Evolutionary conservation across 2,329 filamentous ascomycete genomes (phyloP).

Genomic region (Dichotomopilus funicola): DNA sequence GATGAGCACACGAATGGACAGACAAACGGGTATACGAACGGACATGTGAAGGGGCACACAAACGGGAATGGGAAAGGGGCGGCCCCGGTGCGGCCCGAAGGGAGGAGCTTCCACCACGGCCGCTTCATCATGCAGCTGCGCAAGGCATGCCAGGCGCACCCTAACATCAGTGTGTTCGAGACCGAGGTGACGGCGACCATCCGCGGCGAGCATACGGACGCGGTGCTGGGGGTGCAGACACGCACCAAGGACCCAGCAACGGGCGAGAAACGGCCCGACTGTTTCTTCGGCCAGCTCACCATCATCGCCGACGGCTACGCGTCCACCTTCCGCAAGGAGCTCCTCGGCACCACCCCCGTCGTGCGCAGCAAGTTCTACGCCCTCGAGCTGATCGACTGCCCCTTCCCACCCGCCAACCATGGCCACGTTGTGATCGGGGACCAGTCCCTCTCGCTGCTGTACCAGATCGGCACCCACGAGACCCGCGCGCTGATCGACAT

Average conservation of each 20-base stretch:
- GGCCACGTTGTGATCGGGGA: conserved; percentile 85
- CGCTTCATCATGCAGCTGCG: conserved; percentile 82
- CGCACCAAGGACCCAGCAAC: conserved; percentile 54
- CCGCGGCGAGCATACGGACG: conserved; percentile 57
- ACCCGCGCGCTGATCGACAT: conserved; percentile 87
- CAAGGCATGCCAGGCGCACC: conserved; percentile 62
- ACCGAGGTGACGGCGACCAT: conserved; percentile 76
- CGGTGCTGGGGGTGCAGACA: conserved; percentile 78
- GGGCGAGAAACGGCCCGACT: conserved; percentile 55
- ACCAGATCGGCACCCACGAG: conserved; percentile 94
- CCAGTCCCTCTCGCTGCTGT: conserved; percentile 73
- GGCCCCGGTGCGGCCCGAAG: conserved; percentile 51
- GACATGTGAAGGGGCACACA: conserved; percentile 6
- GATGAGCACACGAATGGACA: conserved; percentile 12
- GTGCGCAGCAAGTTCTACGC: conserved; percentile 87
- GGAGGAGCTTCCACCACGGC: conserved; percentile 86
- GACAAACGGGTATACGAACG: conserved; percentile 5
- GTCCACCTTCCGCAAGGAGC: conserved; percentile 81
- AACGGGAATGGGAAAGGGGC: conserved; percentile 8
- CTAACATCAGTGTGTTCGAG: conserved; percentile 87
- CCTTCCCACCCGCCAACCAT: conserved; percentile 66
- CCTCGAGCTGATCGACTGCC: conserved; percentile 82
- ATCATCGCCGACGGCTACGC: conserved; percentile 88
- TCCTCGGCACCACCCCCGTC: conserved; percentile 59
- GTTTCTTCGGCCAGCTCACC: conserved; percentile 83